These are phyloP conservation scores for Yamadazyma philogaea DNA, from an alignment of 805 yeast genomes.

Conservation along the genomic window DNA sequence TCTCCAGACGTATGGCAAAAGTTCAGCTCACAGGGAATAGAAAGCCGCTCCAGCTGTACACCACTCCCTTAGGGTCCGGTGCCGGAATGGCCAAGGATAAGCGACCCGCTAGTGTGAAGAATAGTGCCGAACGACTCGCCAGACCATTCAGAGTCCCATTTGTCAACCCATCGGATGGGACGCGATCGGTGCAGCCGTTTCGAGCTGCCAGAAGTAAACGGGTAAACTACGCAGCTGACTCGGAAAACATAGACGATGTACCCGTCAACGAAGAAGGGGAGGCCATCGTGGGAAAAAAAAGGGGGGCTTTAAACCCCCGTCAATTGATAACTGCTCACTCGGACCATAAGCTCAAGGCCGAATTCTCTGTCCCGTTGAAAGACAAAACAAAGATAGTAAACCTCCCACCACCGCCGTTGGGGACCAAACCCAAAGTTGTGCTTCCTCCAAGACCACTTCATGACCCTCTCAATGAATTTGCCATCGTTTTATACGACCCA, in stretches of 20 bases:
- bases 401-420: conserved; percentile 75
- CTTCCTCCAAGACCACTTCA: conserved; percentile 90
- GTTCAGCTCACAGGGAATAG: conserved; percentile 15
- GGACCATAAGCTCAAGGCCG: conserved; percentile 37
- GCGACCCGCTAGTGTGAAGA: conserved; percentile 52
- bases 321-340: conserved; percentile 39
- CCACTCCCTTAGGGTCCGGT: conserved; percentile 61
- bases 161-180: conserved; percentile 16
- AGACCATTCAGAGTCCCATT: conserved; percentile 73
- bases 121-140: conserved; percentile 50
- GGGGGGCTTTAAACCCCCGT: conserved; percentile 61
- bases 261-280: conserved; percentile 27
- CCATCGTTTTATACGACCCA: conserved; percentile 93
- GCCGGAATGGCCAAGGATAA: conserved; percentile 60
- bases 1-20: not conserved
- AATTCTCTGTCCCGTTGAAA: conserved; percentile 62
- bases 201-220: conserved; percentile 30
- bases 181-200: conserved; percentile 11
- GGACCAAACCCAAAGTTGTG: conserved; percentile 66
- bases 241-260: conserved; percentile 16
- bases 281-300: conserved; percentile 31
- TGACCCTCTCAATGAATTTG: conserved; percentile 90
- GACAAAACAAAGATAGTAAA: conserved; percentile 29
- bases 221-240: conserved; percentile 29
- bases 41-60: conserved; percentile 37